A percentile compares a stretch with the other conserved stretches of the same genome.
Evolutionary conservation across 371 early-diverging fungal species (phyloP).

Genomic region (Mortierella sp.): DNA sequence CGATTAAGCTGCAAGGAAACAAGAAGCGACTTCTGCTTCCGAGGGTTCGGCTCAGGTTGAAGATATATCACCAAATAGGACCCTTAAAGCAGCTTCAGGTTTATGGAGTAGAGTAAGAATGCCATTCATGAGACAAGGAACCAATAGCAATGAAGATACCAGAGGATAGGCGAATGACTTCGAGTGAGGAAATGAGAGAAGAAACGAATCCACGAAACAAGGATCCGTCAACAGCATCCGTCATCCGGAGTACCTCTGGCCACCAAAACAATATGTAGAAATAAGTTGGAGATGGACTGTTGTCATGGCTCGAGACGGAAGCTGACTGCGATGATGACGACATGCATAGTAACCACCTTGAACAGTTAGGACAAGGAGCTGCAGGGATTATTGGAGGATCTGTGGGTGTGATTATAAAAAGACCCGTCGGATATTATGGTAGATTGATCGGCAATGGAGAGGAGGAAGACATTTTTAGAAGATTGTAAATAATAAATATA

Average conservation of each 20-base stretch:
- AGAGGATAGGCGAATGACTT: no score
- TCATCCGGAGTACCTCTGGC: no score
- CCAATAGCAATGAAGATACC: no score
- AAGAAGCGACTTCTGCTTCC: background rate
- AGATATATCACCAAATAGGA: no score
- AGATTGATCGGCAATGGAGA: conserved; percentile 34
- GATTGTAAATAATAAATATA: background rate
- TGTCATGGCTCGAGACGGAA: conserved; percentile 34
- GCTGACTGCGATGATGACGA: background rate
- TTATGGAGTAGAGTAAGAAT: no score
- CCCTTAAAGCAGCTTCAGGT: no score
- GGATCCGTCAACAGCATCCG: no score
- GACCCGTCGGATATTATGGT: conserved; percentile 40
- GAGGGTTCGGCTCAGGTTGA: background rate
- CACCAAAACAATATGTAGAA: background rate
- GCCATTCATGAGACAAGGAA: no score
- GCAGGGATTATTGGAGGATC: conserved; percentile 43
- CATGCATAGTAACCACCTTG: background rate
- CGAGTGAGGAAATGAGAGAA: no score
- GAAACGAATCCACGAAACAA: no score
- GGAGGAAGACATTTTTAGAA: conserved; percentile 19
- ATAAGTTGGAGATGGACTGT: conserved; percentile 38
- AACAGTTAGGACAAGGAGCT: conserved; percentile 22
- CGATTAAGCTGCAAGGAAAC: background rate
- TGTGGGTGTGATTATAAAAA: conserved; percentile 40